Base-by-base conservation (phyloP, 192 early-diverging fungal species). In the Pilobolus umbonatus region DNA sequence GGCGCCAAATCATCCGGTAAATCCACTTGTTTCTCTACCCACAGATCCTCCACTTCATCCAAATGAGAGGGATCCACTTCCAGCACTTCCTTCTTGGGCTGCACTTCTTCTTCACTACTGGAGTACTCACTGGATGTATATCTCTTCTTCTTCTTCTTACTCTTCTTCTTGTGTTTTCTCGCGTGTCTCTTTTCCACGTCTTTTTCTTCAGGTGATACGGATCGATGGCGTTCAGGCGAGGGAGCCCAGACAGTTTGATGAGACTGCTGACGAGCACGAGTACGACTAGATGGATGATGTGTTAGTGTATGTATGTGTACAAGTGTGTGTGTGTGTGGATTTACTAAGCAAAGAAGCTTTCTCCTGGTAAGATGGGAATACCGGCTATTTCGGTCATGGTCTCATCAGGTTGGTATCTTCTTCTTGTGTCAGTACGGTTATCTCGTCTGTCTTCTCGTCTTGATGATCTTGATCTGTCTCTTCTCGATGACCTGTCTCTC, bases 11-110 rank as follows among this genome's bases (percentile, higher is more conserved):
- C 89, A 34, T 88, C 89, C 0, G 72, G 69, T 28, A 79, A 64
- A 21, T 80, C 77, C 8, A 85, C 79, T 66, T 80, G 67, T 49
- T 85, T 85, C 45, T 85, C 82, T 36, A 82, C 78, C 82, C 82
- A 85, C 55, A 80, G 64, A 47, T 81, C 76, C 21, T 75, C 57
- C 2, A 75, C 69, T 22, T 62, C 68, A 46, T 78, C 76, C 43
- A 68, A 38, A 3, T 71, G 68, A 17, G 31, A 43, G 34, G 60
- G 44, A 17, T 74, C 68, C 1, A 62, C 43, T 53, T 67, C 62
- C 11, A 65, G 30, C 6, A 62, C 28, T 22, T 21, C 29, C 34
- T 43, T 9, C 28, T 32, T 21, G 3, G 25, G 24, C 10, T 46
- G 25, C 10, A 44, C 53, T 22, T 40, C 38, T 9, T 54, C 45